Percentiles rank a stretch among this genome's conserved stretches.
Evolutionary conservation across 805 yeast species (phyloP).

Genomic region (Millerozyma miso): DNA sequence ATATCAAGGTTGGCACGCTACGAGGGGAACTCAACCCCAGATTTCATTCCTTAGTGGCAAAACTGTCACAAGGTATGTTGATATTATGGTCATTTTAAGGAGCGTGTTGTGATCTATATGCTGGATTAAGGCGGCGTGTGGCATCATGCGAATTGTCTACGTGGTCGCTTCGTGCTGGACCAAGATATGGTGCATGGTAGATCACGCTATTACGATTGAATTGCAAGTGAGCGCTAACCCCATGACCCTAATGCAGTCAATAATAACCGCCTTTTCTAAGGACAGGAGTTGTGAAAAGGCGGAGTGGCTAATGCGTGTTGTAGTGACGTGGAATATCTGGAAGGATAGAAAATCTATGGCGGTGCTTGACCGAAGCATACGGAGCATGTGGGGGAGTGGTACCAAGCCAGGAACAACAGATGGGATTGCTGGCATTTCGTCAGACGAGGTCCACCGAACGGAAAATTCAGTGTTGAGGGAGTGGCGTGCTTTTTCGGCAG

Average conservation of each 20-base stretch:
- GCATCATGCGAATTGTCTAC: too few species aligned
- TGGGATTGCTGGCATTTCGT: constrained; percentile 24
- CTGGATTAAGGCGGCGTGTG: too few species aligned
- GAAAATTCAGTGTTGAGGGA: neutral
- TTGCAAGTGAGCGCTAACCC: constrained; percentile 24
- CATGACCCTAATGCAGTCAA: constrained; percentile 42
- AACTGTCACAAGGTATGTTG: too few species aligned
- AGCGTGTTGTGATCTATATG: too few species aligned
- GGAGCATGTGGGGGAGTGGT: constrained; percentile 44
- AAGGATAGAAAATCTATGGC: constrained; percentile 15
- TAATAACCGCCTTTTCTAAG: constrained; percentile 21
- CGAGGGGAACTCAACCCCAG: too few species aligned
- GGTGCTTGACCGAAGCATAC: constrained; percentile 25
- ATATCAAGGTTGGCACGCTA: too few species aligned
- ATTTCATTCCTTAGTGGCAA: too few species aligned
- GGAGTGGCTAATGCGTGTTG: constrained; percentile 17
- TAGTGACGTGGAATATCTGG: constrained; percentile 9
- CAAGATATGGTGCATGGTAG: too few species aligned
- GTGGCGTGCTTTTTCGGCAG: neutral
- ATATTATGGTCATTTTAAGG: too few species aligned
- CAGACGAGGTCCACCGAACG: neutral
- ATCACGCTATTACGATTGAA: neutral
- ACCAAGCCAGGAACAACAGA: constrained; percentile 47
- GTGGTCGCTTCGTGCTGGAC: too few species aligned
- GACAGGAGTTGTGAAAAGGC: constrained; percentile 18